Evolutionary conservation across 805 yeast genomes (phyloP).

Genomic region (Lipomyces yamadae): DNA sequence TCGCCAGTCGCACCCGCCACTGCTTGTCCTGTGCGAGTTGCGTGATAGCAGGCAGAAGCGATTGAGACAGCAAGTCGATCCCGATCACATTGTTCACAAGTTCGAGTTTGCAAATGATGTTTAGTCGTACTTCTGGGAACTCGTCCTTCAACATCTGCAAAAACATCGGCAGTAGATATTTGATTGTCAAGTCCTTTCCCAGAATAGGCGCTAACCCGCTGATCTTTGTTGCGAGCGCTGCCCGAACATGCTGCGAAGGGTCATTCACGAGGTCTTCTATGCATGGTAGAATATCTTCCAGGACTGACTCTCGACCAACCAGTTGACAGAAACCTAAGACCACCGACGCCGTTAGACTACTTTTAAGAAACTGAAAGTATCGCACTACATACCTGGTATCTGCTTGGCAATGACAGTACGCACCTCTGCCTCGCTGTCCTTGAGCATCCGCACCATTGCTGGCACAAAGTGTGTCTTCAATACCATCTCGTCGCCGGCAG

Average conservation of each 20-base stretch:
- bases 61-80: constrained; percentile 81
- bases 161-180: constrained; percentile 82
- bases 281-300: constrained; percentile 77
- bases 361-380: constrained; percentile 54
- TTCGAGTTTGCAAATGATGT: constrained; percentile 89
- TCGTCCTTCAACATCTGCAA: constrained; percentile 95
- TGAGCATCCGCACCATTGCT: constrained; percentile 76
- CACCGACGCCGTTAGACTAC: not conserved
- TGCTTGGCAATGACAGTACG: constrained; percentile 93
- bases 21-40: constrained; percentile 95
- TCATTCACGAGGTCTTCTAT: constrained; percentile 85
- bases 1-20: constrained; percentile 97
- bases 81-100: constrained; percentile 94
- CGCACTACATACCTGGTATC: constrained; percentile 55
- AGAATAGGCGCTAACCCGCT: constrained; percentile 84
- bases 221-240: constrained; percentile 86
- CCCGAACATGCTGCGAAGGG: constrained; percentile 90
- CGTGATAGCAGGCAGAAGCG: constrained; percentile 91
- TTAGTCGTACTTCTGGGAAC: constrained; percentile 92
- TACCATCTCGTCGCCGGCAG: constrained; percentile 52
- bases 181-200: constrained; percentile 78
- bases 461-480: constrained; percentile 61
- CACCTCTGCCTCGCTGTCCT: constrained; percentile 95
- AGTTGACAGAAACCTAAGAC: constrained; percentile 45
- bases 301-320: constrained; percentile 54